These are phyloP conservation scores for Saitozyma sp. DNA, from an alignment of 768 basidiomycete genomes.

Conservation along the genomic window DNA sequence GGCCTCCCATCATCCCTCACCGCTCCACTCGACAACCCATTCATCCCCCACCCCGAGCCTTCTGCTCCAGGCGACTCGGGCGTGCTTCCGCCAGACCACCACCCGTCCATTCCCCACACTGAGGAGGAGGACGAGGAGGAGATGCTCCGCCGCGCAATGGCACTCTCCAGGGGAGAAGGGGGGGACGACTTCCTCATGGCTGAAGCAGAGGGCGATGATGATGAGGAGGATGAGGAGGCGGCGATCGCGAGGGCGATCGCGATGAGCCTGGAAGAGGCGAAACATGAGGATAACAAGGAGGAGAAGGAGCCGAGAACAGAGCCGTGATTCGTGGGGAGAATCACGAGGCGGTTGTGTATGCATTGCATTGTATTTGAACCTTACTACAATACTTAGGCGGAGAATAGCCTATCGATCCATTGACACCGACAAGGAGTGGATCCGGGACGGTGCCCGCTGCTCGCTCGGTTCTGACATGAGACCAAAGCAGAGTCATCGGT, in stretches of 20 bases:
- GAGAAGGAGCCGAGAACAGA: conserved; percentile 10
- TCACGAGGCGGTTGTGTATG: background rate
- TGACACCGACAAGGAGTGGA: no score
- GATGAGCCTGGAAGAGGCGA: conserved; percentile 69
- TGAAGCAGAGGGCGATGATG: conserved; percentile 56
- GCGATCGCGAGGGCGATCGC: conserved; percentile 87
- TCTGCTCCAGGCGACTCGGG: conserved; percentile 18
- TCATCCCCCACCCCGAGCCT: conserved; percentile 22
- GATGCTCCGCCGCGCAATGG: conserved; percentile 72
- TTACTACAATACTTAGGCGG: no score
- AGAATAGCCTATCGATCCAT: no score
- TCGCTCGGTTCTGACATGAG: no score
- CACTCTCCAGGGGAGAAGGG: conserved; percentile 61
- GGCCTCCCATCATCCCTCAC: conserved; percentile 51
- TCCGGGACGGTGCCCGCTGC: no score
- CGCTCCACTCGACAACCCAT: conserved; percentile 40
- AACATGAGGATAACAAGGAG: conserved; percentile 38
- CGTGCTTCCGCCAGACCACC: conserved; percentile 3
- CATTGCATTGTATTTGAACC: background rate
- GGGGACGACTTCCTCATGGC: conserved; percentile 56
- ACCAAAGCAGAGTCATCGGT: no score
- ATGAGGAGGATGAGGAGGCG: conserved; percentile 69
- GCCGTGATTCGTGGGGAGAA: background rate
- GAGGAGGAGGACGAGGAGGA: conserved; percentile 70
- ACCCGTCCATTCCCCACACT: background rate